Evolutionary conservation across 129 eudicot genomes (phyloP), one percentile per base, ranked within the genome.

Genomic region (Sambucus nigra): DNA sequence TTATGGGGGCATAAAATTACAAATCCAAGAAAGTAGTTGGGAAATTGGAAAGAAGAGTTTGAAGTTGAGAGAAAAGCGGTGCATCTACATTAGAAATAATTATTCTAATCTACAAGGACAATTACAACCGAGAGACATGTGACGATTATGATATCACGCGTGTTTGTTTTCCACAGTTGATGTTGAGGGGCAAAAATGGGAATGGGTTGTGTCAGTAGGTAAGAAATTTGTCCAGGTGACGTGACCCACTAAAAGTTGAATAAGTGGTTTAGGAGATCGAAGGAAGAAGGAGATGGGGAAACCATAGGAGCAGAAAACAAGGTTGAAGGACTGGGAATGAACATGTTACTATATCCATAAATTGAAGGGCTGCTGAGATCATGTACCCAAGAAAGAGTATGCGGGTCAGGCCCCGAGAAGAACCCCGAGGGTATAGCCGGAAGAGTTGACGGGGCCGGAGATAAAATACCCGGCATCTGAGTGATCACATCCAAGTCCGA

Each of bases 401-500:
- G 54, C 13, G 61, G 65, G 19, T 75, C 83, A 47, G 13, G 24
- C 44, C 74, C 59, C 63, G 83, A 72, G 65, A 80, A 80, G 23
- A 72, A 54, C 0, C 71, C 76, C 24, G 83, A 25, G 23, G 77
- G 65, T 15, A 73, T 44, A 0, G 75, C 60, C 14, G 80, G 77
- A 55, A 80, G 23, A 15, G 58, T 76, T 29, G 57, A 64, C 38
- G 88, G 88, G 21, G 83, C 83, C 59, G 88, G 88, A 6, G 88
- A 76, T 9, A 80, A 61, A 2, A 80, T 76, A 18, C 88, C 80
- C 11, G 79, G 83, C 44, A 52, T 32, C 24, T 44, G 57, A 35
- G n/a, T n/a, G n/a, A n/a, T n/a, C n/a, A n/a, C n/a, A 29, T 80
- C 69, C 67, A 69, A 1, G 21, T 64, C 79, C n/a, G 55, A 5